phyloP scores from a whole-genome alignment of 2,329 filamentous ascomycete genomes.

The Chalaropsis ovoidea region DNA sequence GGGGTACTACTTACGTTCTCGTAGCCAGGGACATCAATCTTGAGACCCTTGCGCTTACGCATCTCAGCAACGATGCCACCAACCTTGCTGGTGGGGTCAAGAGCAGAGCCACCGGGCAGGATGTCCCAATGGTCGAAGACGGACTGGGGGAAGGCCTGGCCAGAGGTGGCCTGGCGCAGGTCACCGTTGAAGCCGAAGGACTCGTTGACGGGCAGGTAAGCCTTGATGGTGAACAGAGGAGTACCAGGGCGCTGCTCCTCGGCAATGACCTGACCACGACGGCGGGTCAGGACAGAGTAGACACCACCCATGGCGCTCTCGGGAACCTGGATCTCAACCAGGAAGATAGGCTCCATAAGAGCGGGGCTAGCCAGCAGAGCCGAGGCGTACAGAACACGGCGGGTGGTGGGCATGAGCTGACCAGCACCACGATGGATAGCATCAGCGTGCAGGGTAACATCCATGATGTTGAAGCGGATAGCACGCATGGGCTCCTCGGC shows the following conservation, averaged over 20 bases:
- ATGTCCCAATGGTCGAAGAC: constrained; percentile 99
- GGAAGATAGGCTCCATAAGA: constrained; percentile 94
- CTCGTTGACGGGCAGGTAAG: constrained; percentile 91
- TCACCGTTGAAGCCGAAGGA: constrained; percentile 99
- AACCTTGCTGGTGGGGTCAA: constrained; percentile 72
- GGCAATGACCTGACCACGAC: constrained; percentile 97
- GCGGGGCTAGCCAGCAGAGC: constrained; percentile 81
- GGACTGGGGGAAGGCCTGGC: constrained; percentile 97
- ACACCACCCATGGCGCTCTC: constrained; percentile 99
- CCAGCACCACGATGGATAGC: constrained; percentile 99
- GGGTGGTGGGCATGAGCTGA: constrained; percentile 94
- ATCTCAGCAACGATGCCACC: constrained; percentile 76
- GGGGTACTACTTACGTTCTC: constrained; percentile 62
- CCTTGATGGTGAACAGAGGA: constrained; percentile 97
- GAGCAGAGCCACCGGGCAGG: constrained; percentile 82
- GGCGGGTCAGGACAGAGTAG: constrained; percentile 95
- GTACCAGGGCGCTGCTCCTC: constrained; percentile 98
- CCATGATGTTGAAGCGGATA: constrained; percentile 96
- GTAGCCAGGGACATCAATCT: constrained; percentile 83
- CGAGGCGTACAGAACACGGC: constrained; percentile 93
- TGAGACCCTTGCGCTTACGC: constrained; percentile 99
- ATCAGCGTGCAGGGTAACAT: constrained; percentile 99
- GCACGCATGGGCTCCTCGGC: constrained; percentile 97
- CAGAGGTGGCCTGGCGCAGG: constrained; percentile 83
- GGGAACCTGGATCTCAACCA: constrained; percentile 98